Percentiles rank a stretch among this genome's conserved stretches.
These are phyloP conservation scores for Podochytrium sp. DNA, from an alignment of 192 early-diverging fungal genomes.

Conservation along the genomic window DNA sequence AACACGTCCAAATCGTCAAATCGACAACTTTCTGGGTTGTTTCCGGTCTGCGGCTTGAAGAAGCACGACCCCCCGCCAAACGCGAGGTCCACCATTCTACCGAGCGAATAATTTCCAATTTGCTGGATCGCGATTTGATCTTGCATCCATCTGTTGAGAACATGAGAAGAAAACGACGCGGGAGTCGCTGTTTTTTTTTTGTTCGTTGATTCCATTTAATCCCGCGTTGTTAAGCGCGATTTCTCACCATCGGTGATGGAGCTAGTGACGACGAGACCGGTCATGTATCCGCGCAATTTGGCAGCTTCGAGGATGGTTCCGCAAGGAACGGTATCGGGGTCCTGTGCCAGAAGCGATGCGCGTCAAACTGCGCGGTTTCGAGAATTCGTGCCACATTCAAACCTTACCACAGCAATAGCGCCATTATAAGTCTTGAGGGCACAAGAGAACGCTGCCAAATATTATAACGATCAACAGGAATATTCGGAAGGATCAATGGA, in stretches of 20 bases:
- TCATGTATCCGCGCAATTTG: constrained; percentile 78
- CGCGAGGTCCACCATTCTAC: constrained; percentile 82
- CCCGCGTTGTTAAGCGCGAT: too few relatives aligned
- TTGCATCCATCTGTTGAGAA: constrained; percentile 67
- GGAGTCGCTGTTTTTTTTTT: constrained; percentile 44
- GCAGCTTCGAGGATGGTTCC: constrained; percentile 95
- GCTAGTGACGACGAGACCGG: constrained; percentile 91
- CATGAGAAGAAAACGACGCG: constrained; percentile 74
- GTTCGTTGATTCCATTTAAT: not conserved
- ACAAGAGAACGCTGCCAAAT: constrained; percentile 90
- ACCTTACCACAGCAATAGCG: constrained; percentile 77
- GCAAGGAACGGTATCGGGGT: constrained; percentile 73
- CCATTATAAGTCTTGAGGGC: constrained; percentile 91
- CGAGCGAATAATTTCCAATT: constrained; percentile 87
- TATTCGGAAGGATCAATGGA: too few relatives aligned
- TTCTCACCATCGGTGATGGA: constrained; percentile 85
- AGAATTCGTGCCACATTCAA: too few relatives aligned
- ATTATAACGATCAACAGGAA: not conserved
- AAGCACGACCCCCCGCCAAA: constrained; percentile 91
- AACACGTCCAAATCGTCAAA: constrained; percentile 66
- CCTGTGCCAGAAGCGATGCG: constrained; percentile 24
- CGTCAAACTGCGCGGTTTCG: too few relatives aligned
- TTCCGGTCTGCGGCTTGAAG: constrained; percentile 73
- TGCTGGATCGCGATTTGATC: constrained; percentile 88
- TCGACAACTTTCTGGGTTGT: constrained; percentile 68